These are phyloP conservation scores for Coemansia linderi DNA, from an alignment of 371 early-diverging fungal species.

Conservation along the genomic window DNA sequence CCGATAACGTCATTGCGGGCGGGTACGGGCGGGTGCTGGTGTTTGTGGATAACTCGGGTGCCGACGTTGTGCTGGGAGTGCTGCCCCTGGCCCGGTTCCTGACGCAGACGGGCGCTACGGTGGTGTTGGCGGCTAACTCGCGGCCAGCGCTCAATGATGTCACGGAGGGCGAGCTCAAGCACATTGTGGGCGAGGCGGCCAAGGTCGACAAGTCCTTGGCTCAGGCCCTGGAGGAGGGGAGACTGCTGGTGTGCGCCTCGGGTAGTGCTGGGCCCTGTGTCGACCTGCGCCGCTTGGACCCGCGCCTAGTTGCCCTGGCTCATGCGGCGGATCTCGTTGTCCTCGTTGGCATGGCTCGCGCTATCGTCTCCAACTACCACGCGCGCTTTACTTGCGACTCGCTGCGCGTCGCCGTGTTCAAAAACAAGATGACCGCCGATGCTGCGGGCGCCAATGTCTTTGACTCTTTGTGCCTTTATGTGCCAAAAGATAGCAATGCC, in stretches of 20 bases:
- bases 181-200: constrained; percentile 52
- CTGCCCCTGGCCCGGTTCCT: constrained; percentile 67
- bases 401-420: constrained; percentile 75
- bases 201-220: constrained; percentile 53
- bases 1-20: constrained; percentile 32
- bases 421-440: constrained; percentile 66
- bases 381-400: constrained; percentile 65
- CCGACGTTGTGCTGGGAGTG: constrained; percentile 68
- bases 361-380: constrained; percentile 74
- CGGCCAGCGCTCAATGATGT: constrained; percentile 73
- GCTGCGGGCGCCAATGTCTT: constrained; percentile 65
- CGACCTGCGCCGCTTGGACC: constrained; percentile 63
- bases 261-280: constrained; percentile 71
- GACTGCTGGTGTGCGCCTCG: constrained; percentile 60
- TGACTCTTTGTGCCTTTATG: constrained; percentile 59
- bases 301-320: constrained; percentile 57
- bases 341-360: constrained; percentile 66
- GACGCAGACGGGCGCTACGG: constrained; percentile 54
- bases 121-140: constrained; percentile 72
- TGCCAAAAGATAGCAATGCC: constrained; percentile 9
- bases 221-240: constrained; percentile 25
- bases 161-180: constrained; percentile 62
- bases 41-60: constrained; percentile 75
- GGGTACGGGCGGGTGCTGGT: constrained; percentile 61
- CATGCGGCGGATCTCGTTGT: constrained; percentile 66